A percentile compares a stretch with the other conserved stretches of the same genome.
Evolutionary conservation across 192 early-diverging fungal species (phyloP).

Genomic region (Coemansia aciculifera): DNA sequence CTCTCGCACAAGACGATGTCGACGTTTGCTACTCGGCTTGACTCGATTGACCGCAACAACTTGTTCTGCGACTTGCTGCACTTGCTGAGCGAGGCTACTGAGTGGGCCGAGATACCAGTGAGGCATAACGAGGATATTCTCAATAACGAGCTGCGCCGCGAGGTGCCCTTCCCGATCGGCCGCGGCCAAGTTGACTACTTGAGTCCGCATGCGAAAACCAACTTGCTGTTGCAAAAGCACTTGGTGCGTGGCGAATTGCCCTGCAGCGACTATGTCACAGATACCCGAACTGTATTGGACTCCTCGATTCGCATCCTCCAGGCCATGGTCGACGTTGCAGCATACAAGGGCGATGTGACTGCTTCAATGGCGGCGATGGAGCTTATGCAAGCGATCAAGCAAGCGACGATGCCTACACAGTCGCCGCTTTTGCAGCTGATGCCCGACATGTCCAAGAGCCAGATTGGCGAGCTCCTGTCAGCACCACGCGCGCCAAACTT

Average conservation of each 20-base stretch:
- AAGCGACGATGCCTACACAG: conserved; percentile 78
- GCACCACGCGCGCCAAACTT: neutral
- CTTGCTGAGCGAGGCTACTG: conserved; percentile 77
- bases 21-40: conserved; percentile 63
- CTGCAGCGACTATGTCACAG: conserved; percentile 87
- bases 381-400: conserved; percentile 90
- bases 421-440: conserved; percentile 69
- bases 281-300: conserved; percentile 88
- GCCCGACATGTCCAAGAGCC: conserved; percentile 50
- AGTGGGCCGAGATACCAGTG: conserved; percentile 91
- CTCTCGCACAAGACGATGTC: conserved; percentile 79
- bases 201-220: conserved; percentile 89
- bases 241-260: conserved; percentile 78
- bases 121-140: conserved; percentile 93
- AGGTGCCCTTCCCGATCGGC: conserved; percentile 67
- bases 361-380: conserved; percentile 74
- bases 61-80: conserved; percentile 69
- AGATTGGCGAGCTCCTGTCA: conserved; percentile 5
- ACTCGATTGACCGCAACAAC: conserved; percentile 36
- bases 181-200: conserved; percentile 60
- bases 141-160: conserved; percentile 78
- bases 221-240: conserved; percentile 87
- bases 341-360: conserved; percentile 63
- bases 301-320: conserved; percentile 87
- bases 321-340: conserved; percentile 92